A percentile compares a stretch with the other conserved stretches of the same genome.
phyloP scores from a whole-genome alignment of 768 basidiomycete species.

The Gloeopeniophorella convolvens region DNA sequence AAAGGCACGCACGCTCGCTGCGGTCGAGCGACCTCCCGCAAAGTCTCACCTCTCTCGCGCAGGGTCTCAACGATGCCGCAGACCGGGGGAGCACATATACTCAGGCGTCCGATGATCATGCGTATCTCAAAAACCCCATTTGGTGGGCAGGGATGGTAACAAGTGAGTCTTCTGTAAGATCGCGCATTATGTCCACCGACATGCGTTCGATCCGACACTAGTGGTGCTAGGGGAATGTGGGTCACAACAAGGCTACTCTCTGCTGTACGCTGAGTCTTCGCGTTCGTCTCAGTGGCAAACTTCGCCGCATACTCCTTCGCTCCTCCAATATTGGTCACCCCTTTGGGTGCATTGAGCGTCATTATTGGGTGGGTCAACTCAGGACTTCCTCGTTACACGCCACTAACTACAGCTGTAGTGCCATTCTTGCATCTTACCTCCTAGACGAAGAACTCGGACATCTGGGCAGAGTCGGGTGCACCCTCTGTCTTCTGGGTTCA shows the following conservation, averaged over 20 bases:
- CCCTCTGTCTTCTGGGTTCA: slow-evolving; percentile 78
- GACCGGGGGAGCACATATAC: slow-evolving; percentile 41
- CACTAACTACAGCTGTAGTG: slow-evolving; percentile 39
- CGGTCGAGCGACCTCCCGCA: background rate
- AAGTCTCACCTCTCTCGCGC: slow-evolving; percentile 9
- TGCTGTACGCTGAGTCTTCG: background rate
- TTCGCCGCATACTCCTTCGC: slow-evolving; percentile 98
- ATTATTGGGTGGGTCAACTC: slow-evolving; percentile 76
- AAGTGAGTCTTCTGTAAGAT: slow-evolving; percentile 50
- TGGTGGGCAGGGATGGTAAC: slow-evolving; percentile 98
- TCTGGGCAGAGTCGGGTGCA: slow-evolving; percentile 82
- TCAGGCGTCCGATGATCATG: slow-evolving; percentile 71
- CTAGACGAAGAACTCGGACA: slow-evolving; percentile 92
- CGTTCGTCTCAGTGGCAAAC: slow-evolving; percentile 52
- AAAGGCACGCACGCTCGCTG: slow-evolving; percentile 53
- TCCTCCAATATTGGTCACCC: slow-evolving; percentile 96
- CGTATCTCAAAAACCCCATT: slow-evolving; percentile 85
- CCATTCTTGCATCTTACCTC: slow-evolving; percentile 88
- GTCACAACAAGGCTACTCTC: slow-evolving; percentile 17
- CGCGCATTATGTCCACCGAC: background rate
- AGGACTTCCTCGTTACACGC: background rate
- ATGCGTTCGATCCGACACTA: slow-evolving; percentile 27
- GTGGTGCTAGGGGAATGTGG: slow-evolving; percentile 91
- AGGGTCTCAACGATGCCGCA: slow-evolving; percentile 90
- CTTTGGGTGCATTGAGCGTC: slow-evolving; percentile 93